Conservation (phyloP, 805 yeast genomes). For the Wickerhamomyces chaumierensis region DNA sequence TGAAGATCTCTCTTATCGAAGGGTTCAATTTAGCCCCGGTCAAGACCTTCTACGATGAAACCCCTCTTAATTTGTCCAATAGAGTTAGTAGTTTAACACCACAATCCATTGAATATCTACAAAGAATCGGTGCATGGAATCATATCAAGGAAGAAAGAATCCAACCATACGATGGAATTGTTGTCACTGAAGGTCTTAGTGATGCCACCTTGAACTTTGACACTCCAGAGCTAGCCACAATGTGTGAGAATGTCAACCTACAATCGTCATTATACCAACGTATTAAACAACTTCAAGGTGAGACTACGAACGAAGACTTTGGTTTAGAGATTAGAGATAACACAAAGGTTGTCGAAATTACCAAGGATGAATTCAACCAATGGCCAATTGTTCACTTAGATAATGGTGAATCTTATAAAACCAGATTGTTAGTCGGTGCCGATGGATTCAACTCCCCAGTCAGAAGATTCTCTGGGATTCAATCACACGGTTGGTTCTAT, state of each 20-base stretch:
- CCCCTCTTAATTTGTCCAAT: constrained; percentile 49
- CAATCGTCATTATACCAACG: constrained; percentile 61
- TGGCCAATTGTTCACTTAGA: constrained; percentile 74
- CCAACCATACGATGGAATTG: constrained; percentile 69
- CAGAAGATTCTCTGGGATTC: constrained; percentile 67
- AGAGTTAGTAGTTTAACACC: constrained; percentile 85
- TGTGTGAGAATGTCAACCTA: constrained; percentile 81
- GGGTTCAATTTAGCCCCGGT: constrained; percentile 48
- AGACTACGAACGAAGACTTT: constrained; percentile 8
- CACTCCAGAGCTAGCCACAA: constrained; percentile 54
- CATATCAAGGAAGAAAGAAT: constrained; percentile 58
- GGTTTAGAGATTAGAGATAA: constrained; percentile 43
- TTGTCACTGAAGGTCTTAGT: constrained; percentile 77
- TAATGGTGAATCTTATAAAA: constrained; percentile 49
- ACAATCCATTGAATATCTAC: constrained; percentile 53
- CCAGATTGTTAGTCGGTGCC: constrained; percentile 83
- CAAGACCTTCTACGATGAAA: constrained; percentile 26
- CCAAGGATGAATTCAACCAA: constrained; percentile 26
- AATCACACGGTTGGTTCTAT: constrained; percentile 88
- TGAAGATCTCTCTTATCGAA: constrained; percentile 64
- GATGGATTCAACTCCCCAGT: constrained; percentile 96
- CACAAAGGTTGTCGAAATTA: constrained; percentile 54
- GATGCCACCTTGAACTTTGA: constrained; percentile 66
- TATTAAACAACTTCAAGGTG: constrained; percentile 30
- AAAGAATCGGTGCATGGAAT: constrained; percentile 67